phyloP scores from a whole-genome alignment of 768 basidiomycete species.

The Russula vinacea region DNA sequence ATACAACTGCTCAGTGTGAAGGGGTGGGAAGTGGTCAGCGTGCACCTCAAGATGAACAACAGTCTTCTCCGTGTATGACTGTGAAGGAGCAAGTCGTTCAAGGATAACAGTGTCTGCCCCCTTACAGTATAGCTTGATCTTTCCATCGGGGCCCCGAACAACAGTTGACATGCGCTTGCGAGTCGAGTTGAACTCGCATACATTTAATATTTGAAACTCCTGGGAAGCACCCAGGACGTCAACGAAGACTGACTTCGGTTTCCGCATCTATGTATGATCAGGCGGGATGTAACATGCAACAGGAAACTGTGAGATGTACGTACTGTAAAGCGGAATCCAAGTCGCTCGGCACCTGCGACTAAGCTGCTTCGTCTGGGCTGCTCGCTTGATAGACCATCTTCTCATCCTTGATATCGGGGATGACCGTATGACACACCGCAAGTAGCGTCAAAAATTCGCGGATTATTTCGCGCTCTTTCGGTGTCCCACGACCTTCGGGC shows the following conservation, averaged over 20 bases:
- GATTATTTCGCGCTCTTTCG: conserved; percentile 41
- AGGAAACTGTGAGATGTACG: conserved; percentile 36
- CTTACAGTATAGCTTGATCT: conserved; percentile 93
- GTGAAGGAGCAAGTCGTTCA: conserved; percentile 84
- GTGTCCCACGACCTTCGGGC: conserved; percentile 30
- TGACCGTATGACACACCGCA: conserved; percentile 97
- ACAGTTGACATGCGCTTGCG: conserved; percentile 98
- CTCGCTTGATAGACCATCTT: conserved; percentile 94
- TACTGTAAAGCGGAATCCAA: conserved; percentile 94
- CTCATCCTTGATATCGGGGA: conserved; percentile 86
- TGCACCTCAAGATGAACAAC: conserved; percentile 84
- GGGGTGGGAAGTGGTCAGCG: conserved; percentile 4
- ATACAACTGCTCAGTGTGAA: conserved; percentile 16
- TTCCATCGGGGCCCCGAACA: conserved; percentile 80
- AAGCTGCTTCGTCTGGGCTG: conserved; percentile 98
- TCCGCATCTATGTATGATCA: conserved; percentile 66
- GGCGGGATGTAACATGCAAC: conserved; percentile 28
- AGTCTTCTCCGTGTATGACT: conserved; percentile 82
- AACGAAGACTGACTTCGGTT: conserved; percentile 93
- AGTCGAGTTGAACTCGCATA: conserved; percentile 98
- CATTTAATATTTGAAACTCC: conserved; percentile 90
- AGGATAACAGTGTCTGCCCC: conserved; percentile 98
- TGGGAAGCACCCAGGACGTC: conserved; percentile 65
- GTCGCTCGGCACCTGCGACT: conserved; percentile 86
- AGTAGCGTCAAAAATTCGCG: conserved; percentile 46